phyloP scores from a whole-genome alignment of 2,329 filamentous ascomycete genomes.

The Penicillium psychrosexuale region DNA sequence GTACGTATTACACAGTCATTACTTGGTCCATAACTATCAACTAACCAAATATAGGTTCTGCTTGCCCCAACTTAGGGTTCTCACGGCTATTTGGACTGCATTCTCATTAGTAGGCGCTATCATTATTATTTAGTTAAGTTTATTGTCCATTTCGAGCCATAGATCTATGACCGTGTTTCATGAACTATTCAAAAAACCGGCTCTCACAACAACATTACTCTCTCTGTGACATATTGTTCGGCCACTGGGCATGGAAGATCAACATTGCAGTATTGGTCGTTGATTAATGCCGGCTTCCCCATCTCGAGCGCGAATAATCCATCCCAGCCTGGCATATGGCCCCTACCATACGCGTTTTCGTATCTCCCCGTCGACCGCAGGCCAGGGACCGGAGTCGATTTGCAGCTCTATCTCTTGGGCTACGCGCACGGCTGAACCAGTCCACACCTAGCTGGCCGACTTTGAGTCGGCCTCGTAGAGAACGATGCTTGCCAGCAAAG shows the following conservation, averaged over 20 bases:
- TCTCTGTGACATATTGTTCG: no score
- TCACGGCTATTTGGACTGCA: not conserved
- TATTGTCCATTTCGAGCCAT: not conserved
- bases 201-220: not conserved
- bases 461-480: constrained; percentile 48
- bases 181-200: not conserved
- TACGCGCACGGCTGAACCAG: no score
- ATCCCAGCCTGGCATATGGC: no score
- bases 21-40: not conserved
- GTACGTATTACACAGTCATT: not conserved
- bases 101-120: not conserved
- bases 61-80: not conserved
- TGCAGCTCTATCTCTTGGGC: no score
- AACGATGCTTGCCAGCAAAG: constrained; percentile 72
- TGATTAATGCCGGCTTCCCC: no score
- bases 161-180: not conserved
- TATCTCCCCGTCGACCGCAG: no score
- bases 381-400: no score
- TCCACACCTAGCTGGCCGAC: no score
- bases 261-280: no score
- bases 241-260: no score
- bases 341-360: no score
- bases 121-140: not conserved
- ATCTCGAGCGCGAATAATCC: no score
- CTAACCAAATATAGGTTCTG: not conserved